Evolutionary conservation across 2,329 filamentous ascomycete genomes (phyloP), one percentile per base, ranked within the genome.

Genomic region (Talaromyces sp.): DNA sequence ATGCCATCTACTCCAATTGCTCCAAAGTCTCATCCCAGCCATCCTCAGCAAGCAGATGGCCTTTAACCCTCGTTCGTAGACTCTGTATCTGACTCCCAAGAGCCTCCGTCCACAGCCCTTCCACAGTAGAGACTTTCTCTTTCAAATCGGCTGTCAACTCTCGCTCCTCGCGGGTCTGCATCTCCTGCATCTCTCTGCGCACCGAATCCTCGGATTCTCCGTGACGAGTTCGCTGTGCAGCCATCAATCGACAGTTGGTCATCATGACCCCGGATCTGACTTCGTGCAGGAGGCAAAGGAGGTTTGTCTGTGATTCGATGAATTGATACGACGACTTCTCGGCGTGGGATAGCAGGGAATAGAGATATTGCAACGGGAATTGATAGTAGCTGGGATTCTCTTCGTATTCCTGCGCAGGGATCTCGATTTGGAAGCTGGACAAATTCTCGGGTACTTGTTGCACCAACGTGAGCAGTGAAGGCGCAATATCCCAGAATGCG

Each of bases 401-500:
- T 2, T 87, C 85, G 63, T 87, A 88, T 73, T 99, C 94, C 17
- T 84, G 79, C 0, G 81, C 70, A 0, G 94, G 92, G 46, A 97
- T 91, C 65, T 88, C 83, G 50, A 96, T 82, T 21, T 84, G 79
- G 73, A 96, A 91, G 1, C 75, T 76, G 3, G 69, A 65, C 25
- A 82, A 69, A 22, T 74, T 65, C 1, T 75, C 70, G 0, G 91
- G 92, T 21, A 97, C 86, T 66, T 89, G 88, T 60, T 96, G 89
- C 10, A 96, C 81, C 48, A 97, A 79, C 15, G 86, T 81, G 25
- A 88, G 81, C 0, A 99, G 81, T 3, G 87, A 85, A 2, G 94
- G 94, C 1, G 92, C 93, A 66, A 97, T 96, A 69, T 99, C 94
- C 94, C 94, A 99, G 72, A 97, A 99, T 0, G 93, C 92, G 9